These are phyloP conservation scores for Starmera caribaea DNA, from an alignment of 805 yeast species.

Conservation along the genomic window DNA sequence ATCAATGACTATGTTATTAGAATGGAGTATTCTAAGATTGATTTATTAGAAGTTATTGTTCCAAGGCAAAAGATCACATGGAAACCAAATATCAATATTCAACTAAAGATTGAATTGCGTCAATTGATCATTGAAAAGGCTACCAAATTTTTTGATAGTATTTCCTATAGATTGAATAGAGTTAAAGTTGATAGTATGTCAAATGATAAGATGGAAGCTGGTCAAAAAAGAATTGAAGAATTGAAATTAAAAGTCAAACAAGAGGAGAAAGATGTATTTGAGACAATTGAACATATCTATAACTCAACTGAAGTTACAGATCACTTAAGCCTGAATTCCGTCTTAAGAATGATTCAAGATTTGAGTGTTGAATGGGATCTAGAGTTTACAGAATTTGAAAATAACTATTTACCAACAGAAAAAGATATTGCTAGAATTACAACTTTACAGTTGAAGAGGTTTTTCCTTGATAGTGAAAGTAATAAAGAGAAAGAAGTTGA, in stretches of 20 bases:
- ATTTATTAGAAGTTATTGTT: conserved; percentile 65
- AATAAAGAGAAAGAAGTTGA: conserved; percentile 11
- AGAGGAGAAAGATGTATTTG: conserved; percentile 39
- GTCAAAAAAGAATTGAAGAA: conserved; percentile 47
- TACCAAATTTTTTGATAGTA: conserved; percentile 59
- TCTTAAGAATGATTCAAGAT: conserved; percentile 66
- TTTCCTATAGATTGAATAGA: conserved; percentile 56
- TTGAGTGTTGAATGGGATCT: conserved; percentile 80
- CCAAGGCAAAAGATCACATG: conserved; percentile 68
- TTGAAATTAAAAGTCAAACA: conserved; percentile 40
- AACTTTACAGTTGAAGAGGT: conserved; percentile 70
- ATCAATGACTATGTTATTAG: conserved; percentile 69
- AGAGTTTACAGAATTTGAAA: conserved; percentile 75
- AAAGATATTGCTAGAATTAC: conserved; percentile 88
- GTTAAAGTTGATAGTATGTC: conserved; percentile 71
- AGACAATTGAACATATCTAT: conserved; percentile 42
- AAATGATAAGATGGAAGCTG: conserved; percentile 62
- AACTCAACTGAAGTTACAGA: conserved; percentile 48
- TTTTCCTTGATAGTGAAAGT: conserved; percentile 46
- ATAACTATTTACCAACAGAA: conserved; percentile 76
- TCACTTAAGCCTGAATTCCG: conserved; percentile 60
- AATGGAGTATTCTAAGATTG: conserved; percentile 69
- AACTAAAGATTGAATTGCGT: conserved; percentile 56
- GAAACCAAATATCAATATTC: conserved; percentile 61
- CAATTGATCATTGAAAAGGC: conserved; percentile 44